Base-by-base conservation (phyloP, 345 rosid genomes). In the Pseudoturritis turrita region DNA sequence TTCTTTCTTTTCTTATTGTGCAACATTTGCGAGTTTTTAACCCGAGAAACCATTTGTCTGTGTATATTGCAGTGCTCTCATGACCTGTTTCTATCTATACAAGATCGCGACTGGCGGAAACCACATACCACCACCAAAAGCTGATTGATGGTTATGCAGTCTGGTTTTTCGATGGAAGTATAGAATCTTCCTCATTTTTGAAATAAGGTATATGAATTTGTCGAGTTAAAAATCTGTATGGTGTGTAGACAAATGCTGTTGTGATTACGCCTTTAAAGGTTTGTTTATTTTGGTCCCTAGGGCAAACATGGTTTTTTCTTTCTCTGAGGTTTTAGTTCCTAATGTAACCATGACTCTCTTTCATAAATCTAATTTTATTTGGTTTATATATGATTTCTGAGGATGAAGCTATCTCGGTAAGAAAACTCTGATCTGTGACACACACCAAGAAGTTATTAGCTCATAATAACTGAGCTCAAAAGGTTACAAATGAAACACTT, bases 91-190 rank as follows among this genome's bases (percentile, higher is more conserved):
- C 77, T 94, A 88, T 65, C 71, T 89, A n/a, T 89, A 81, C 86
- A 94, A 94, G 85, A 65, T 89, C 39, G 85, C 83, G 0, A 88
- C 88, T 0, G 97, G 96, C 2, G 95, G 98, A 69, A 94, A 89
- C 78, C 92, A 86, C 75, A 74, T 89, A 70, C 83, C 96, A 12
- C 63, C 81, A 12, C 63, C 81, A 19, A 91, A 94, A 89, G 78
- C 87, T 26, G 91, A 88, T 76, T 91, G 80, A 84, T 40, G 35
- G 15, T 39, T 21, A 23, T 39, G 14, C 44, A 21, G 33, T 41
- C 25, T 39, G 21, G 28, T 53, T 43, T 15, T 33, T 4, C n/a
- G 1, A 25, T 31, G 47, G 57, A 57, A 9, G 65, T 12, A 43
- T 28, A 7, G 3, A 11, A 23, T 70, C 33, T 7, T 26, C 18